Conservation (phyloP, 306 rosid genomes). For the Lupinus albus region DNA sequence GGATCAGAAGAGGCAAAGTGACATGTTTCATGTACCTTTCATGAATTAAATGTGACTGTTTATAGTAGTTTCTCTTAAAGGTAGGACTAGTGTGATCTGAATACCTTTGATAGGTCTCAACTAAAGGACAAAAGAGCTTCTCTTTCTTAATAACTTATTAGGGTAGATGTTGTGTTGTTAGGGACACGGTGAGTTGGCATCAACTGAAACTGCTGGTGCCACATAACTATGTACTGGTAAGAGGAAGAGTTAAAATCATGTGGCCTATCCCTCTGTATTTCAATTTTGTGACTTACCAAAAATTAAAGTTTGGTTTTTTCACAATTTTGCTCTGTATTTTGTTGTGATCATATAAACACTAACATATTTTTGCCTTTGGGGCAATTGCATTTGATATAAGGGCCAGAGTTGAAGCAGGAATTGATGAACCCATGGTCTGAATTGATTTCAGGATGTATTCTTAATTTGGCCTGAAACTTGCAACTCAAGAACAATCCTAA, state of each 20-base stretch:
- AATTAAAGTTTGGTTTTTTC: slow-evolving; percentile 30
- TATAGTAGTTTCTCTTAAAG: slow-evolving; percentile 51
- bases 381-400: not conserved
- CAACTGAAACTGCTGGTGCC: slow-evolving; percentile 36
- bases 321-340: not conserved
- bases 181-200: slow-evolving; percentile 32
- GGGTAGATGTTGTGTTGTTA: slow-evolving; percentile 47
- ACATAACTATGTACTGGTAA: slow-evolving; percentile 30
- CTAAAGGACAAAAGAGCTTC: slow-evolving; percentile 36
- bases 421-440: not conserved
- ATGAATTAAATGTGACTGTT: slow-evolving; percentile 62
- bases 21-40: slow-evolving; percentile 39
- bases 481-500: not conserved
- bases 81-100: slow-evolving; percentile 45
- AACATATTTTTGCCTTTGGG: not conserved
- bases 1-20: slow-evolving; percentile 48
- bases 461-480: slow-evolving; percentile 1
- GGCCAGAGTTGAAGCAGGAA: slow-evolving; percentile 2
- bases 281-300: slow-evolving; percentile 18
- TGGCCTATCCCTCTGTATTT: slow-evolving; percentile 24
- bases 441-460: not conserved
- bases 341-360: not conserved
- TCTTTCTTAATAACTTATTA: slow-evolving; percentile 34
- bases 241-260: slow-evolving; percentile 35
- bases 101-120: slow-evolving; percentile 45